A percentile compares a stretch with the other conserved stretches of the same genome.
phyloP scores from a whole-genome alignment of 2,329 filamentous ascomycete genomes.

The Botryotinia calthae region DNA sequence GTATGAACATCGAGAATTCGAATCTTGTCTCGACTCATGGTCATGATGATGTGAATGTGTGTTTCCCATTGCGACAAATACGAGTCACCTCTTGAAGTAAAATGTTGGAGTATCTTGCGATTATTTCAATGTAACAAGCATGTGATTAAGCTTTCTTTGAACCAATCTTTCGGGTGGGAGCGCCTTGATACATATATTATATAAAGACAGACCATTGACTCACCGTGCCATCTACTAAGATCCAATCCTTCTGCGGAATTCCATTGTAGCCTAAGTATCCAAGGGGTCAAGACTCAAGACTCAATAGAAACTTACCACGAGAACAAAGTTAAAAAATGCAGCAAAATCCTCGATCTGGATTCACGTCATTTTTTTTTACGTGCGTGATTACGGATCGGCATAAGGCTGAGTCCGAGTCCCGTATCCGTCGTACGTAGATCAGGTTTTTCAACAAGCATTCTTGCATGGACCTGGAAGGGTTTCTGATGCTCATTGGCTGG shows the following conservation, averaged over 20 bases:
- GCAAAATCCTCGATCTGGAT: not conserved
- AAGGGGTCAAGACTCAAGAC: not conserved
- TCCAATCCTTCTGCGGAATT: not conserved
- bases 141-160: not conserved
- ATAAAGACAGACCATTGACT: not conserved
- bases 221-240: not conserved
- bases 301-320: not conserved
- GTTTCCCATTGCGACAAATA: constrained; percentile 11
- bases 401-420: constrained; percentile 15
- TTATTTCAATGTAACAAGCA: not conserved
- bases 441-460: not conserved
- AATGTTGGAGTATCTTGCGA: not conserved
- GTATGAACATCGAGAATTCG: not conserved
- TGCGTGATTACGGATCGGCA: constrained; percentile 10
- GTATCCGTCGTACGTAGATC: not conserved
- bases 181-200: constrained; percentile 6
- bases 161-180: not conserved
- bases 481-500: not conserved
- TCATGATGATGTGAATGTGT: constrained; percentile 4
- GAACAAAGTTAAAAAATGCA: not conserved
- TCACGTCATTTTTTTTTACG: constrained; percentile 4
- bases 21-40: not conserved
- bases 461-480: not conserved
- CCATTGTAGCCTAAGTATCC: not conserved
- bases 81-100: not conserved